Conservation (phyloP, 805 yeast species). For the Teunomyces cretensis region DNA sequence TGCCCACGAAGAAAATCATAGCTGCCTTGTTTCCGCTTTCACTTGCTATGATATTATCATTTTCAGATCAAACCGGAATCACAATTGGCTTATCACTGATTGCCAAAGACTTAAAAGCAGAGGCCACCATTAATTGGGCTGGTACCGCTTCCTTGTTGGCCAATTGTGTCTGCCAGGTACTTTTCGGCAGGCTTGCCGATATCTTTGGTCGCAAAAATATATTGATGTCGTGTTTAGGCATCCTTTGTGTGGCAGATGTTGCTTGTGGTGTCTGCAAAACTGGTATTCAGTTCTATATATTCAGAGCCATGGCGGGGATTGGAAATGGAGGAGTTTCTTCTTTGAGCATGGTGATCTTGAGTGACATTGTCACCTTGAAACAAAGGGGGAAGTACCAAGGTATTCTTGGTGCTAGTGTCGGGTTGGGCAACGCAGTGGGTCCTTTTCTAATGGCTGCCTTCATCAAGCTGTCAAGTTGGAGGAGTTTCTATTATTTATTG, state of each 20-base stretch:
- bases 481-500: conserved; percentile 50
- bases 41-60: conserved; percentile 40
- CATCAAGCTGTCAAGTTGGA: conserved; percentile 48
- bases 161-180: conserved; percentile 50
- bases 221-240: conserved; percentile 36
- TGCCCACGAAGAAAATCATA: conserved; percentile 38
- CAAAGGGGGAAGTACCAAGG: conserved; percentile 61
- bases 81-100: conserved; percentile 50
- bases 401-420: conserved; percentile 50
- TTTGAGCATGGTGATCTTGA: conserved; percentile 50
- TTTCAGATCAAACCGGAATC: conserved; percentile 51
- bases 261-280: conserved; percentile 53
- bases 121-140: conserved; percentile 55
- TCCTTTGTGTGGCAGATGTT: conserved; percentile 45
- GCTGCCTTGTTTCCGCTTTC: conserved; percentile 38
- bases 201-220: conserved; percentile 52
- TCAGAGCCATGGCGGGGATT: conserved; percentile 55
- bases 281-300: conserved; percentile 48
- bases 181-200: conserved; percentile 55
- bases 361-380: conserved; percentile 53
- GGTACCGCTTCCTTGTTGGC: conserved; percentile 55
- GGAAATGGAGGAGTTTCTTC: conserved; percentile 56
- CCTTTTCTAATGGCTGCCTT: conserved; percentile 57
- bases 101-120: conserved; percentile 46
- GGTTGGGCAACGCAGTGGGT: conserved; percentile 53